A percentile compares a stretch with the other conserved stretches of the same genome.
Evolutionary conservation across 371 early-diverging fungal genomes (phyloP).

Genomic region (Entomophthora muscae): DNA sequence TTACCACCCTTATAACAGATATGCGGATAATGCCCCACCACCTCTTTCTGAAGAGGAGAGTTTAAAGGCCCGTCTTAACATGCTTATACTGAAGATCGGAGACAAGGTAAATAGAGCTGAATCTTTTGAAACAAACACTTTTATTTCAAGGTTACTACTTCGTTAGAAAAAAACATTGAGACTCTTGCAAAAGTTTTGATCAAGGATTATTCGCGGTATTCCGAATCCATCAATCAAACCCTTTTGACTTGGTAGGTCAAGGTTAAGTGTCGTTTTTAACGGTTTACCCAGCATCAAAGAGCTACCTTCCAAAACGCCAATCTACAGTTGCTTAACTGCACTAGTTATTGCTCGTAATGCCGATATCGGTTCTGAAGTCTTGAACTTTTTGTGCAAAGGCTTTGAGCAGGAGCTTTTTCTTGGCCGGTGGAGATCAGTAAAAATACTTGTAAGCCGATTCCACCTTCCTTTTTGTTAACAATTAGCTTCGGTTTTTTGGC

Average conservation of each 20-base stretch:
- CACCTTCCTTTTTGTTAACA: background rate
- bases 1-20: background rate
- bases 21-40: background rate
- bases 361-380: conserved; percentile 1
- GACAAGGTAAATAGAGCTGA: background rate
- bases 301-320: conserved; percentile 3
- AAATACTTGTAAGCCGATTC: background rate
- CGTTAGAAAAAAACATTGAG: conserved; percentile 2
- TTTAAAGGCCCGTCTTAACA: background rate
- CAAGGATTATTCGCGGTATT: conserved; percentile 1
- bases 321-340: conserved; percentile 1
- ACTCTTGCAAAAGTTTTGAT: background rate
- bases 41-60: background rate
- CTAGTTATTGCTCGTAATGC: background rate
- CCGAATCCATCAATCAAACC: background rate
- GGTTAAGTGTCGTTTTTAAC: background rate
- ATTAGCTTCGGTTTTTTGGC: conserved; percentile 52
- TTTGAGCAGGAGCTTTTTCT: background rate
- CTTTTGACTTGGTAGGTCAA: background rate
- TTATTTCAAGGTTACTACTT: background rate
- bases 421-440: background rate
- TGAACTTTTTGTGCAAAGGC: background rate
- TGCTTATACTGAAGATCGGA: background rate
- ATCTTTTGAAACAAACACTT: background rate
- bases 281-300: background rate